Base-by-base conservation (phyloP, 805 yeast species). In the Myxozyma melibiosi region DNA sequence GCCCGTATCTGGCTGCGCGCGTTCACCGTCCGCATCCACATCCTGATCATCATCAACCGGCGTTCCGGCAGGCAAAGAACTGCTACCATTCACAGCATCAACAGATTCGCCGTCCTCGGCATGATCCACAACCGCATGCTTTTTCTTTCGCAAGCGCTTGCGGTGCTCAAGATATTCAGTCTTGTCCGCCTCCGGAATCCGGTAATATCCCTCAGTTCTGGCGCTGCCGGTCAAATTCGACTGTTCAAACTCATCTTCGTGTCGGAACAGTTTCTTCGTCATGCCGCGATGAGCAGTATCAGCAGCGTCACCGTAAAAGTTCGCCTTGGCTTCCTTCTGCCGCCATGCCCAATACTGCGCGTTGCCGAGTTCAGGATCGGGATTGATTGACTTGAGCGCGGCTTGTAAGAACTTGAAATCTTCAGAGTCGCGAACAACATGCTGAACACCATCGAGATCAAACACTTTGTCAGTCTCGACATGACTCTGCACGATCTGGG, bases 111-210 rank as follows among this genome's bases (percentile, higher is more conserved):
- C 47, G 22, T 43, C 43, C 14, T 44, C 55, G 14, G 49, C 85
- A 39, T 73, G 71, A 60, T 82, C 84, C 0, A 92, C 87, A 56
- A 83, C 85, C 60, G 88, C 73, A n/a, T 91, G 92, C 18, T 53
- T 62, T 40, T 45, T 52, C 55, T 60, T 60, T 9, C 64, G 64
- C 11, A 60, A 54, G 4, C 66, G 56, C 57, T 88, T 81, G 48
- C 94, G 84, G 70, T 90, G 97, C 1, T 96, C 94, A 52, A 91
- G 74, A 68, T 89, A 91, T 57, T 82, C 86, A 13, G 81, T 75
- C 69, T 91, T 91, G 42, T 84, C 78, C 0, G 81, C 77, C 62
- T 90, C 96, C 0, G 86, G 80, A 37, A 89, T 83, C 69, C 86
- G 87, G 44, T 73, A 71, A 68, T 84, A 88, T 0, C 96, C 96